Evolutionary conservation across 139 green algal genomes (phyloP), one percentile per base, ranked within the genome.

Genomic region (Bryopsis sp.): DNA sequence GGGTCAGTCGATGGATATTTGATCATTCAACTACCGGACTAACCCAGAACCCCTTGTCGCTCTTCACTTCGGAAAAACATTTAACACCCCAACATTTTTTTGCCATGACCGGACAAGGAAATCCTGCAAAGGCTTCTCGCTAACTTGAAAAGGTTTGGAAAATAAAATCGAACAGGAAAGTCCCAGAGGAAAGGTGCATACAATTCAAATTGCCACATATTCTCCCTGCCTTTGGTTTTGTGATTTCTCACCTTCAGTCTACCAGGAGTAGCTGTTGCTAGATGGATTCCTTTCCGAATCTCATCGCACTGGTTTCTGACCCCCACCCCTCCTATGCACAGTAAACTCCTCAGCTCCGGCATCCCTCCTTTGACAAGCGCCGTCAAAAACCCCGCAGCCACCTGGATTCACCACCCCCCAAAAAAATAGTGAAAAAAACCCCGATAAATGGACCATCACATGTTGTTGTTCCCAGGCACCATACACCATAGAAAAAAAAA

Each of bases 321-420:
- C 72, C 93, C 85, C 24, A 95, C 81, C 48, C 91, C 89, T 28
- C 94, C 94, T 31, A 98, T 97, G 72, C 78, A 89, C 71, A 98
- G 84, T 79, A 98, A 81, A 29, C 57, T 71, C 31, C 86, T 81
- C 70, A 98, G 74, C 78, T 95, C 79, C 1, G 87, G 88, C 48
- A 81, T 78, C 57, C 79, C 83, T n/a, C 76, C 79, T 37, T 72
- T 43, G 2, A 61, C 33, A 31, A 94, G 77, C 7, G 78, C 73
- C 39, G 85, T 47, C 26, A 68, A 67, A 35, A 69, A 69, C 3
- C 62, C 62, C 4, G 48, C 36, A 57, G 62, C 62, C 39, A 64
- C 26, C 57, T 64, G 34, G 26, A n/a, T n/a, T n/a, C n/a, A n/a
- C n/a, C n/a, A n/a, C n/a, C n/a, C n/a, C n/a, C n/a, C n/a, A n/a